Evolutionary conservation across 1,284 basidiomycete species (phyloP).

Genomic region (Irpex rosettiformis): DNA sequence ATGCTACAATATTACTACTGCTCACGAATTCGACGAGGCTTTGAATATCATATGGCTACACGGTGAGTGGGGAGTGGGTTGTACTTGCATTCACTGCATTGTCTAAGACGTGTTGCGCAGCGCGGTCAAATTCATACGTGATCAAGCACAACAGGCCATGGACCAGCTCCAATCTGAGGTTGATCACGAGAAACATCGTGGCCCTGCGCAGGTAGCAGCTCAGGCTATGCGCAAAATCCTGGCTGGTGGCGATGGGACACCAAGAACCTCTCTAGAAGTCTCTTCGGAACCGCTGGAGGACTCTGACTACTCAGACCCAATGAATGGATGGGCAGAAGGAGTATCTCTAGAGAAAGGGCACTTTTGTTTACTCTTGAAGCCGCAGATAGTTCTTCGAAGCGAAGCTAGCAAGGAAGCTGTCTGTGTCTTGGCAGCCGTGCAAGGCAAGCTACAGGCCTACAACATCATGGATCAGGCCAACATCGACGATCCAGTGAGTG

Average conservation of each 20-base stretch:
- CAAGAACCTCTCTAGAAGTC: slow-evolving; percentile 43
- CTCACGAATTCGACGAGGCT: slow-evolving; percentile 69
- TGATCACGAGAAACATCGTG: slow-evolving; percentile 31
- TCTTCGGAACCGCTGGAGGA: slow-evolving; percentile 19
- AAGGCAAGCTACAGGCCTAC: slow-evolving; percentile 81
- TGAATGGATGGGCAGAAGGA: slow-evolving; percentile 69
- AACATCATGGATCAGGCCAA: slow-evolving; percentile 80
- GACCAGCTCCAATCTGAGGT: slow-evolving; percentile 30
- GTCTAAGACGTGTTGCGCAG: slow-evolving; percentile 31
- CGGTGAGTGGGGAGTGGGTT: slow-evolving; percentile 49
- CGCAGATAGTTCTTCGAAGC: slow-evolving; percentile 84
- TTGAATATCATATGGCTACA: slow-evolving; percentile 87
- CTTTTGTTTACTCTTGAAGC: slow-evolving; percentile 85
- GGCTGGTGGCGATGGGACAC: slow-evolving; percentile 38
- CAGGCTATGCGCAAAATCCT: slow-evolving; percentile 60
- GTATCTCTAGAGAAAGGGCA: slow-evolving; percentile 68
- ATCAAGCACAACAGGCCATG: slow-evolving; percentile 60
- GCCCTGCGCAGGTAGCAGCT: slow-evolving; percentile 52
- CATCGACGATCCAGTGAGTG: slow-evolving; percentile 81
- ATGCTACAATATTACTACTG: slow-evolving; percentile 91
- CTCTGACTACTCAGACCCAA: slow-evolving; percentile 42
- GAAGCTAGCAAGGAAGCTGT: slow-evolving; percentile 60
- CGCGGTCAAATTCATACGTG: slow-evolving; percentile 82
- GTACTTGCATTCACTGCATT: not conserved
- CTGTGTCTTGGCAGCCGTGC: slow-evolving; percentile 79